Evolutionary conservation across 2,329 filamentous ascomycete species (phyloP).

Genomic region (Cladosporium sphaerospermum): DNA sequence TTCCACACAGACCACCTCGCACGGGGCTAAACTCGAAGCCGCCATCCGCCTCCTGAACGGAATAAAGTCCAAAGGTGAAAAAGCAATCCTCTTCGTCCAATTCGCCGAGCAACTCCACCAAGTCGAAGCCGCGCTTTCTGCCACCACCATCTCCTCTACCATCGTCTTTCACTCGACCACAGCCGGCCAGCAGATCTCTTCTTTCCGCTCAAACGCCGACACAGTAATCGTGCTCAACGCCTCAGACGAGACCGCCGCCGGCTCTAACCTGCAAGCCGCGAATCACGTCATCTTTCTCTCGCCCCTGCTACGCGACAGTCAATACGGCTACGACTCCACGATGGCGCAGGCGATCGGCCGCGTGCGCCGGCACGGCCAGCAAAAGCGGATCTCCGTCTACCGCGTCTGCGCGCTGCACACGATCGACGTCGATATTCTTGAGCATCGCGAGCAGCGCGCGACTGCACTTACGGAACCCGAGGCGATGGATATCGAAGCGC

Average conservation of each 20-base stretch:
- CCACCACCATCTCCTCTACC: conserved; percentile 28
- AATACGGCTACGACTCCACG: conserved; percentile 50
- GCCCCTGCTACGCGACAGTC: conserved; percentile 45
- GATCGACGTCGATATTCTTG: conserved; percentile 43
- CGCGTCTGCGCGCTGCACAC: conserved; percentile 77
- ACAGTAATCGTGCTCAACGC: conserved; percentile 54
- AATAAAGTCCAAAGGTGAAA: conserved; percentile 38
- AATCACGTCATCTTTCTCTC: conserved; percentile 61
- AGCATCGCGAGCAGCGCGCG: conserved; percentile 34
- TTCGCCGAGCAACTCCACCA: conserved; percentile 40
- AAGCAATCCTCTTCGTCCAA: conserved; percentile 52
- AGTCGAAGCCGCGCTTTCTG: conserved; percentile 30
- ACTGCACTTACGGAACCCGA: conserved; percentile 22
- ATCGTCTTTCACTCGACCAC: conserved; percentile 30
- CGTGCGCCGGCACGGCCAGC: conserved; percentile 52
- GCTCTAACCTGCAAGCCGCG: conserved; percentile 54
- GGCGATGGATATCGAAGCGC: conserved; percentile 13
- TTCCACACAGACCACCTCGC: conserved; percentile 10
- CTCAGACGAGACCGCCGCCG: conserved; percentile 52
- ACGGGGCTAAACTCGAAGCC: conserved; percentile 45
- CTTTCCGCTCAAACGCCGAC: conserved; percentile 24
- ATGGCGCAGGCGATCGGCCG: conserved; percentile 62
- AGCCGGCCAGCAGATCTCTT: conserved; percentile 17
- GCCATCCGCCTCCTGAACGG: conserved; percentile 40
- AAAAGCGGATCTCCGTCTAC: conserved; percentile 52